A percentile compares a stretch with the other conserved stretches of the same genome.
Evolutionary conservation across 2,329 filamentous ascomycete species (phyloP).

Genomic region (Tolypocladium endophyticum): DNA sequence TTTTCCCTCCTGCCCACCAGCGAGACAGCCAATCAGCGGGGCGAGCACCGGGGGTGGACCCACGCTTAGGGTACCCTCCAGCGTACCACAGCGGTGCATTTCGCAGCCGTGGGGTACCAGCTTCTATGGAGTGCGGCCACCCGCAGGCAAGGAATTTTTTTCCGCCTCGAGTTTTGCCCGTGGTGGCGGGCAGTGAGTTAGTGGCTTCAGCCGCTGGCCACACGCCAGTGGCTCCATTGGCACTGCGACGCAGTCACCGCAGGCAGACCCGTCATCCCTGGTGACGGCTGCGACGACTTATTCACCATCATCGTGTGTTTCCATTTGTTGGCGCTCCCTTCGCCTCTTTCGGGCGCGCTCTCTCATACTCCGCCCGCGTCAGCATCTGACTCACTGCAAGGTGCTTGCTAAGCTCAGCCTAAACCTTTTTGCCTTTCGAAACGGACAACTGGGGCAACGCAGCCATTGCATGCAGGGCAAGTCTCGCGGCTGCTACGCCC

Average conservation of each 20-base stretch:
- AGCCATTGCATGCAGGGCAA: neutral
- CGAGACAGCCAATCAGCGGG: slow-evolving; percentile 9
- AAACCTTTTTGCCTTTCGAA: neutral
- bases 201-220: neutral
- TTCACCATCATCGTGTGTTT: neutral
- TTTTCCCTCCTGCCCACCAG: slow-evolving; percentile 16
- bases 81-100: slow-evolving; percentile 3
- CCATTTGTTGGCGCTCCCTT: neutral
- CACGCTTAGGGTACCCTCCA: slow-evolving; percentile 12
- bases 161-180: neutral
- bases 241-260: neutral
- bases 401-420: neutral
- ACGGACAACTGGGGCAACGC: neutral
- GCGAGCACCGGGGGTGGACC: slow-evolving; percentile 3
- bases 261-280: neutral
- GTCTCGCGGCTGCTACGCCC: neutral
- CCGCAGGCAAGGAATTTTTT: neutral
- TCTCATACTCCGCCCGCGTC: neutral
- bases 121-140: neutral
- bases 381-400: neutral
- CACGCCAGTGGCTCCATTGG: neutral
- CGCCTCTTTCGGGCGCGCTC: neutral
- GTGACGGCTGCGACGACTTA: neutral
- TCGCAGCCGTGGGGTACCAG: neutral
- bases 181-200: neutral